Evolutionary conservation across 345 rosid species (phyloP), one percentile per base, ranked within the genome.

Genomic region (Linum usitatissimum): DNA sequence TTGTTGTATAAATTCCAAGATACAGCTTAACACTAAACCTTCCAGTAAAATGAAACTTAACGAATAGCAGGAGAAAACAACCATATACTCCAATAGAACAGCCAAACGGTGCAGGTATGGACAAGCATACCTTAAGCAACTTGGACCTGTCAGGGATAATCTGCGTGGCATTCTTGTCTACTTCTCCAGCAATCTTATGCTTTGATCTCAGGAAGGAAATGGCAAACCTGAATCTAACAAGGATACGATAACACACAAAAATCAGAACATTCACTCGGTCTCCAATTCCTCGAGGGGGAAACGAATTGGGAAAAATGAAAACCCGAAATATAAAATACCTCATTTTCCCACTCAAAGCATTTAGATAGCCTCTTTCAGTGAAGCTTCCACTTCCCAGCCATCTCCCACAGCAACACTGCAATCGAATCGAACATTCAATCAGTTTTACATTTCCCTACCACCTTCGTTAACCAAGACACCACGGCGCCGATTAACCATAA

Each of bases 361-460:
- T 82, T 72, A 74, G 66, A 61, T 55, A 77, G 49, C 78, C 75
- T 71, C 86, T 76, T 59, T 17, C 68, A 30, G 79, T 74, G 61
- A 79, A 68, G 59, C 77, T 69, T 40, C 71, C 68, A 73, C 57
- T 72, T 67, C 57, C 67, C 74, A 77, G 66, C 20, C 78, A 72
- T 58, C 77, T 76, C 62, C 82, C 72, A 59, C 78, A 55, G 31
- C 66, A 69, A 70, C 82, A 79, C 88, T 84, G 75, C 1, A 64
- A 51, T 42, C 14, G 14, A 42, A 42, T 42, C 49, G 49, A 5
- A 55, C 9, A 18, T n/a, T 2, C 36, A 55, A 18, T 55, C 10
- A 13, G 15, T n/a, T 55, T 17, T 15, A 55, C 28, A 9, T 13
- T 3, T 18, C 21, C 21, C 13, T 18, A 55, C 4, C 20, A 54